phyloP scores from a whole-genome alignment of 768 basidiomycete species.

The Kwoniella europaea region DNA sequence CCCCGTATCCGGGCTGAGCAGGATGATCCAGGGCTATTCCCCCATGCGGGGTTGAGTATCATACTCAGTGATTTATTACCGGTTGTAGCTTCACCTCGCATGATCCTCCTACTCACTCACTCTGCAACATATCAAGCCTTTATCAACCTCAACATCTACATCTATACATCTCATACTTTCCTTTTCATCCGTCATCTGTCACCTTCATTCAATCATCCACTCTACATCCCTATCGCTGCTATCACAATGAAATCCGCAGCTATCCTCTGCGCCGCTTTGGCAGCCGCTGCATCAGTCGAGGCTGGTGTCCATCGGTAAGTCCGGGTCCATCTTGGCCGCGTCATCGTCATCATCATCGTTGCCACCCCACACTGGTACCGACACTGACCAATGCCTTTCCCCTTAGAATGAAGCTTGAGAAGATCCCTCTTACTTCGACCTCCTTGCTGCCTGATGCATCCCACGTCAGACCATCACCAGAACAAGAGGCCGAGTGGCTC shows the following conservation, averaged over 20 bases:
- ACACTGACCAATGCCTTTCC: slow-evolving; percentile 1
- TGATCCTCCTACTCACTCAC: slow-evolving; percentile 2
- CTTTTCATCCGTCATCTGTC: neutral
- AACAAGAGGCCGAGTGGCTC: slow-evolving; percentile 75
- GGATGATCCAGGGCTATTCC: neutral
- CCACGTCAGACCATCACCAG: slow-evolving; percentile 59
- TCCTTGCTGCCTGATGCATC: slow-evolving; percentile 65
- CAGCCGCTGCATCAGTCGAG: slow-evolving; percentile 54
- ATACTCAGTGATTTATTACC: neutral
- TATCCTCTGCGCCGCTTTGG: slow-evolving; percentile 51
- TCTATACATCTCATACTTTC: neutral
- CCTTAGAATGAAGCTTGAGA: slow-evolving; percentile 84
- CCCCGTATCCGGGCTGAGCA: neutral
- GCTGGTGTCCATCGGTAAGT: slow-evolving; percentile 58
- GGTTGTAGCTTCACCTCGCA: slow-evolving; percentile 3
- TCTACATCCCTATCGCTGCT: slow-evolving; percentile 13
- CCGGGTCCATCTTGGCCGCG: slow-evolving; percentile 14
- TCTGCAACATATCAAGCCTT: slow-evolving; percentile 27
- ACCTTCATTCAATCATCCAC: no score
- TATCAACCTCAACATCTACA: neutral
- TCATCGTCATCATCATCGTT: slow-evolving; percentile 36
- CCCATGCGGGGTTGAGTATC: slow-evolving; percentile 1
- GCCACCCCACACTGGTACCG: slow-evolving; percentile 37
- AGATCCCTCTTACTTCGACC: slow-evolving; percentile 64
- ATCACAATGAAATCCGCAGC: slow-evolving; percentile 51